Base-by-base conservation (phyloP, 2,329 filamentous ascomycete genomes). In the Fusarium beomiforme region DNA sequence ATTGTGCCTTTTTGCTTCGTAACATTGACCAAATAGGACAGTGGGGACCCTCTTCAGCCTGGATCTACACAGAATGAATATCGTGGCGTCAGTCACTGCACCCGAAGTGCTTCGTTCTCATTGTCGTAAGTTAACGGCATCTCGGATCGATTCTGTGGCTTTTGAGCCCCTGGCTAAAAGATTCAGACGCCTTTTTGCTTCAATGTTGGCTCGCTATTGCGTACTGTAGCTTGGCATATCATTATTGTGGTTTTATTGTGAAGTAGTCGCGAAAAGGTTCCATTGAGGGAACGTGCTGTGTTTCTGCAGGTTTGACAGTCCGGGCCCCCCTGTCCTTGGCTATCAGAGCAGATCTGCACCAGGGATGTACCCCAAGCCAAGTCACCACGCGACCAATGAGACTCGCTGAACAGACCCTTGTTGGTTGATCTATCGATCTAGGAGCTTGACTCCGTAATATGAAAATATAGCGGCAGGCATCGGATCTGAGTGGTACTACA, bases 281-380 rank as follows among this genome's bases (percentile, higher is more conserved):
- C 56, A 55, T 61, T 44, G 49, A 54, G 26, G 62, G 62, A 71
- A 71, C 64, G 69, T 71, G 51, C 68, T 51, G 58, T 37, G 58
- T 54, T 24, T 51, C 64, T 69, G 61, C 68, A 71, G 54, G 29
- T 72, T 50, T 71, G 69, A 72, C 69, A 72, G 65, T 43, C 69
- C 60, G 24, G 69, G 69, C 21, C 53, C 65, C 69, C 69, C 69
- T 65, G 60, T 34, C 31, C 16, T 37, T 41, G 41, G 29, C 51
- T 59, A 47, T 55, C 34, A 63, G 64, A 42, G 34, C 57, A 51
- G 69, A 71, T 71, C 69, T 70, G 24, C 69, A 39, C 34, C 60
- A 72, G 57, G 69, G 56, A 60, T 47, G 42, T 54, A 53, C 62
- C 69, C 64, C 59, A 54, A 21, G 26, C 59, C 55, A 62, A 70